These are phyloP conservation scores for Trametes sanguinea DNA, from an alignment of 768 basidiomycete genomes.

Conservation along the genomic window DNA sequence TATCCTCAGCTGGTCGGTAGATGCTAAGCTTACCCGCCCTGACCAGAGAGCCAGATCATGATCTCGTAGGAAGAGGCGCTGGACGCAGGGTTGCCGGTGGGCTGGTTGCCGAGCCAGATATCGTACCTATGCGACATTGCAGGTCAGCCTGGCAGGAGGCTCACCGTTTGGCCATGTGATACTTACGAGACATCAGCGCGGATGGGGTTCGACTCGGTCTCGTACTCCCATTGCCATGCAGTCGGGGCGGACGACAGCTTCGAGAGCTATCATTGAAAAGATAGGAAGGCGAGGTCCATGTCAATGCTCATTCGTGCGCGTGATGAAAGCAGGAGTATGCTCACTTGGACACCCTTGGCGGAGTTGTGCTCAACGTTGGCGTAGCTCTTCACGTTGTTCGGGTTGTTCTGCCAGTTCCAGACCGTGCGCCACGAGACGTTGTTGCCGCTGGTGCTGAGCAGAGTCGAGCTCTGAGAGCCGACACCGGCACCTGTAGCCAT, in stretches of 20 bases:
- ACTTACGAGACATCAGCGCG: constrained; percentile 56
- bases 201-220: constrained; percentile 44
- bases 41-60: constrained; percentile 64
- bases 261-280: constrained; percentile 35
- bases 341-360: constrained; percentile 51
- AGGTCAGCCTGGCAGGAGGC: background rate
- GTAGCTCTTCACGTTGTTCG: constrained; percentile 59
- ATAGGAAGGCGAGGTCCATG: too few species aligned
- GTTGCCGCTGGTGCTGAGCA: constrained; percentile 41
- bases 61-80: constrained; percentile 54
- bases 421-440: constrained; percentile 54
- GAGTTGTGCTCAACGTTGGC: constrained; percentile 50
- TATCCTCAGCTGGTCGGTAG: background rate
- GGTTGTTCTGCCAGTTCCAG: constrained; percentile 52
- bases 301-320: too few species aligned
- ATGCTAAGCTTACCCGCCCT: constrained; percentile 45
- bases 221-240: constrained; percentile 53
- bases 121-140: background rate
- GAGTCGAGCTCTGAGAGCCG: constrained; percentile 51
- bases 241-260: constrained; percentile 49
- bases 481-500: constrained; percentile 42
- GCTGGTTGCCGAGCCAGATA: constrained; percentile 49
- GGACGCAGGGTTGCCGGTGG: constrained; percentile 48
- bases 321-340: background rate
- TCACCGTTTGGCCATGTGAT: too few species aligned